Base-by-base conservation (phyloP, 2,329 filamentous ascomycete species). In the Calonectria multiphialidica region DNA sequence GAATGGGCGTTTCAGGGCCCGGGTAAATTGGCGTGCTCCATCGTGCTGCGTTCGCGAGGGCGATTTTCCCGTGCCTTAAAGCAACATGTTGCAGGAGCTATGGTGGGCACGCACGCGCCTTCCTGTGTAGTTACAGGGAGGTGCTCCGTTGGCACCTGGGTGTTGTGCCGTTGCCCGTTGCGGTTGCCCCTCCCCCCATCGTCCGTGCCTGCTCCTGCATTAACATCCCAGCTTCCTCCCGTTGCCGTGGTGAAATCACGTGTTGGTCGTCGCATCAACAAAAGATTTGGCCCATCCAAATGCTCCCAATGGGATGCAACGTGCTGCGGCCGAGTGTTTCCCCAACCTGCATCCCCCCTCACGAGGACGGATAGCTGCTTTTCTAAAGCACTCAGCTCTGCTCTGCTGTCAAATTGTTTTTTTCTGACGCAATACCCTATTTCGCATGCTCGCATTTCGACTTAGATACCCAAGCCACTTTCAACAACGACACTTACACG, bases 191-290 rank as follows among this genome's bases (percentile, higher is more conserved):
- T 42, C 40, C 63, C 63, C 47, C 33, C 37, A 44, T 23, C 18
- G 68, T 64, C 44, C 66, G 66, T 61, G 25, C 50, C 55, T 66
- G 47, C 40, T 59, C 49, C 47, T 65, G 67, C 67, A 70, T 53
- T 42, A 42, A 44, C 35, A 40, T 47, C 35, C 57, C 25, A 13
- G 16, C 8, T 65, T 71, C 66, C 66, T 72, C 33, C 66, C 71
- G 80, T 82, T 82, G 80, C 80, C 66, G 77, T 82, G 80, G 80
- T 81, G 80, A 81, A 79, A 75, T 81, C 80, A 82, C 80, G 80
- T 81, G 80, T 63, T 21, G 35, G 50, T 62, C 33, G 57, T 65
- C 59, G 44, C 71, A 78, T 77, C 78, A 81, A 80, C 77, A 81
- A 79, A 76, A 62, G 68, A 70, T 62, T 64, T 61, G 45, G 37